Percentiles rank a stretch among this genome's conserved stretches.
Conservation (phyloP, 345 rosid genomes). For the Rhizophora mangle region DNA sequence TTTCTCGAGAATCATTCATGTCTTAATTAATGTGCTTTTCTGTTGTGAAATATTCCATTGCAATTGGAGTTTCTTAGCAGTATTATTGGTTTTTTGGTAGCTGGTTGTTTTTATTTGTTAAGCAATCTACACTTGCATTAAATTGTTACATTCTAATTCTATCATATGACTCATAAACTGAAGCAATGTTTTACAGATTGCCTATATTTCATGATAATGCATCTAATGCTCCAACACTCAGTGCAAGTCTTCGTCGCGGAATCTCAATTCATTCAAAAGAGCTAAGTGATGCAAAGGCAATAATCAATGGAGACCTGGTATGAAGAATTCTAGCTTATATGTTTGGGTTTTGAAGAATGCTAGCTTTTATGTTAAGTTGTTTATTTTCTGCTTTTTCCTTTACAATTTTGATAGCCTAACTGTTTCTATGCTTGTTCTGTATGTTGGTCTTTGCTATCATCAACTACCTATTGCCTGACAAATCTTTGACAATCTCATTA, state of each 20-base stretch:
- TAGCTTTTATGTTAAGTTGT: no score
- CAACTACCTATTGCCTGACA: neutral
- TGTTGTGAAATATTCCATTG: neutral
- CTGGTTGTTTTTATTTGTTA: neutral
- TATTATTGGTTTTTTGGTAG: neutral
- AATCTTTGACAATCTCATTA: neutral
- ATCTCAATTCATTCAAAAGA: slow-evolving; percentile 57
- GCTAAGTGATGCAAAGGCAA: slow-evolving; percentile 60
- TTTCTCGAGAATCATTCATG: neutral
- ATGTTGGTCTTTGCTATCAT: neutral
- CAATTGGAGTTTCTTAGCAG: neutral
- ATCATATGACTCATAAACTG: slow-evolving; percentile 5
- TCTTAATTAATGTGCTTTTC: neutral
- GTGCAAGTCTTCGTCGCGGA: slow-evolving; percentile 59
- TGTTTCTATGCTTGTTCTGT: neutral
- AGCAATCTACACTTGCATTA: neutral
- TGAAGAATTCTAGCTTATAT: slow-evolving; percentile 20
- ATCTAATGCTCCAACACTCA: slow-evolving; percentile 37
- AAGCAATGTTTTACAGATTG: slow-evolving; percentile 37
- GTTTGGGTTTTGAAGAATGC: neutral
- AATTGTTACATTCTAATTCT: slow-evolving; percentile 2
- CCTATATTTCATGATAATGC: slow-evolving; percentile 48
- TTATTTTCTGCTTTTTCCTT: neutral
- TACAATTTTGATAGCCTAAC: neutral
- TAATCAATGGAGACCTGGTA: slow-evolving; percentile 85